Evolutionary conservation across 23 red algal species (phyloP).

Genomic region (Gracilariopsis chorda): DNA sequence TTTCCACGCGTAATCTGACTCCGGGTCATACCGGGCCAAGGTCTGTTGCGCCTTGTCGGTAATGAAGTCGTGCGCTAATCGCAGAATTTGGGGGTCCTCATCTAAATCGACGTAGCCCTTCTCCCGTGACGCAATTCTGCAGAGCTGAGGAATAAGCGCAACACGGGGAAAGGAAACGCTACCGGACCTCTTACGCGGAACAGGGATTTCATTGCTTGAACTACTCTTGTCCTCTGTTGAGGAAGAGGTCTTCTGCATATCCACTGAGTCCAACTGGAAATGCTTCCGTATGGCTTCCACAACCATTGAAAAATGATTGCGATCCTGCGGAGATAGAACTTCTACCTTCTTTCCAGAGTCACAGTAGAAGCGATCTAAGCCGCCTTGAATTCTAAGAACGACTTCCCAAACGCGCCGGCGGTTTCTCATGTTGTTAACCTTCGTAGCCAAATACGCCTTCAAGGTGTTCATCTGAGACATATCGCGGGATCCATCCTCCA

Average conservation of each 20-base stretch:
- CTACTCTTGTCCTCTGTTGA: constrained; percentile 5
- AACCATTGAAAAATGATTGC: constrained; percentile 37
- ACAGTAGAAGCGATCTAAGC: not conserved
- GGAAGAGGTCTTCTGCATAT: not conserved
- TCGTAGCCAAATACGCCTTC: not conserved
- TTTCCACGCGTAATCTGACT: constrained; percentile 5
- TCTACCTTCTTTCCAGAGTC: not conserved
- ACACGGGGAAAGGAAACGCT: constrained; percentile 6
- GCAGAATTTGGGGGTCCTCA: constrained; percentile 1
- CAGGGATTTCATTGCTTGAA: not conserved
- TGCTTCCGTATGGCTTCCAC: constrained; percentile 43
- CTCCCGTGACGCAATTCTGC: not conserved
- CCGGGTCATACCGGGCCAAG: constrained; percentile 25
- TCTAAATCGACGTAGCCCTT: constrained; percentile 18
- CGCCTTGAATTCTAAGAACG: constrained; percentile 46
- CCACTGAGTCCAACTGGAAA: not conserved
- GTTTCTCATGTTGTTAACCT: not conserved
- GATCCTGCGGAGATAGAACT: constrained; percentile 9
- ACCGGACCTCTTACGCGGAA: not conserved
- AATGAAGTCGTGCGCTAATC: not conserved
- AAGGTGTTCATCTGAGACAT: constrained; percentile 54
- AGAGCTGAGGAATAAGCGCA: not conserved
- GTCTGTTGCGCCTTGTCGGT: not conserved
- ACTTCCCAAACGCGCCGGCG: constrained; percentile 3
- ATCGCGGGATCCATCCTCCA: constrained; percentile 59